Base-by-base conservation (phyloP, 2,329 filamentous ascomycete genomes). In the Periconia sp. region DNA sequence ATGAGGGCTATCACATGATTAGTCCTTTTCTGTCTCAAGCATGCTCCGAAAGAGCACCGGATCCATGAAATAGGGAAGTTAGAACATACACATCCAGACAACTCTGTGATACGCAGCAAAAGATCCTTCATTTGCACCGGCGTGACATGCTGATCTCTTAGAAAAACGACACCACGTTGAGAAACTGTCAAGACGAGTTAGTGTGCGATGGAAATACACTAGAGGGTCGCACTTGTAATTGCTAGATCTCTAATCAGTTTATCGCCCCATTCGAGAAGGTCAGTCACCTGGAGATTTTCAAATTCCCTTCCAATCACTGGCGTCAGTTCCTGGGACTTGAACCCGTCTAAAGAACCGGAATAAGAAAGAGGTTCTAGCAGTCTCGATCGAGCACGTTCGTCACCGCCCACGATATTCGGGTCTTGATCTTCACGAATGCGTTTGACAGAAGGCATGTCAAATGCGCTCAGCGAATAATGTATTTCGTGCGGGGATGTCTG, bases 131-230 rank as follows among this genome's bases (percentile, higher is more conserved):
- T 86, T 79, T 50, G 76, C 78, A 25, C 87, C 67, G 58, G 78
- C 73, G 55, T 82, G 7, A 63, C 59, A 45, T 56, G 71, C 51
- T 89, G 85, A 21, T 79, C 77, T 15, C 84, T 80, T 70, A 88
- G 86, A 71, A 88, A 87, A 22, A 88, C 84, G 3, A 88, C 85
- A 8, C 85, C 85, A 0, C 85, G 80, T 46, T 82, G 79, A 1
- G 85, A 87, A 52, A 88, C 84, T 86, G 36, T 11, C 9, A 35
- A 11, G 12, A 35, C 24, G 16, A 16, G 21, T 39, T 28, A 31
- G 40, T 19, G 24, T 33, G 35, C 21, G 15, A 7, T 22, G 19
- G 28, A 44, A 33, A 15, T 5, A 38, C 43, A 43, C 22, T 2
- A 33, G 23, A 29, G 12, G 5, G 29, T 34, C 34, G 18, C 24